Evolutionary conservation across 2,329 filamentous ascomycete species (phyloP).

Genomic region (Scedosporium dehoogii): DNA sequence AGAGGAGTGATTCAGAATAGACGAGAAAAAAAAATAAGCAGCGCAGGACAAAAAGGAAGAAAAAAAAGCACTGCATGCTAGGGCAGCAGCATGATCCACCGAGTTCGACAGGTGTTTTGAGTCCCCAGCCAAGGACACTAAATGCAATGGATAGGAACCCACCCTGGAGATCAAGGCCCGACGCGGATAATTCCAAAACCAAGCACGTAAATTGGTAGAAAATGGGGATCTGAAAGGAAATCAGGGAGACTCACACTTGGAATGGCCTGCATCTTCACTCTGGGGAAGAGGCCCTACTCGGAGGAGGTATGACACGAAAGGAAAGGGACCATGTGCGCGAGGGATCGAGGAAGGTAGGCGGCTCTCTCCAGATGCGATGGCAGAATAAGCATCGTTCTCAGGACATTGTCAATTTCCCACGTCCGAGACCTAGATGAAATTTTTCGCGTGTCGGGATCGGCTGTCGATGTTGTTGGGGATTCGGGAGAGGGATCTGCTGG

Average conservation of each 20-base stretch:
- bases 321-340: conserved; percentile 14
- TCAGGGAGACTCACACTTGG: conserved; percentile 32
- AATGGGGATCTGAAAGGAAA: conserved; percentile 9
- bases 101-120: neutral
- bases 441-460: conserved; percentile 4
- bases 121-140: neutral
- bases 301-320: conserved; percentile 23
- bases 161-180: neutral
- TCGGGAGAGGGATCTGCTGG: neutral
- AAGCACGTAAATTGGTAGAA: conserved; percentile 3
- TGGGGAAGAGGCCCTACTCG: conserved; percentile 23
- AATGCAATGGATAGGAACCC: neutral
- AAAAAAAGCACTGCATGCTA: conserved; percentile 2
- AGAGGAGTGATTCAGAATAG: too few relatives aligned
- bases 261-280: conserved; percentile 43
- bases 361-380: conserved; percentile 9
- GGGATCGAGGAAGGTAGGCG: conserved; percentile 16
- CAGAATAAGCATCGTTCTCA: conserved; percentile 7
- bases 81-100: neutral
- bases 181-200: neutral
- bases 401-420: conserved; percentile 3
- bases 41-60: neutral
- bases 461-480: conserved; percentile 1
- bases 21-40: neutral
- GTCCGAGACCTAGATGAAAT: neutral